Evolutionary conservation across 305 asterid species (phyloP), one percentile per base, ranked within the genome.

Genomic region (Fraxinus albicans): DNA sequence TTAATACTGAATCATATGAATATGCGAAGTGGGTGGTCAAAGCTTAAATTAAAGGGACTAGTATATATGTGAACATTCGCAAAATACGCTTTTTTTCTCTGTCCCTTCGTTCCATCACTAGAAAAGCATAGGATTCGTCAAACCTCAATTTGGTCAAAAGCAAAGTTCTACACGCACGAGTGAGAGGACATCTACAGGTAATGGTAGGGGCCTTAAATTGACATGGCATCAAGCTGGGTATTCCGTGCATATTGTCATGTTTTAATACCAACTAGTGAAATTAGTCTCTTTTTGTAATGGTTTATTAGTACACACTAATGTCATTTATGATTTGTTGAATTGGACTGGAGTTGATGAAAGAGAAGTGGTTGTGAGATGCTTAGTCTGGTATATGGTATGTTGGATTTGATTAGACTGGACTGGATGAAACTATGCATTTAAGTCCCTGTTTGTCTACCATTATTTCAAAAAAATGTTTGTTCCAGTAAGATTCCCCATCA

Each of bases 61-160:
- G 63, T 76, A 65, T 70, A 23, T 79, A 10, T 42, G 84, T 77
- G 86, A 80, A 82, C 77, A 77, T 82, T 77, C 47, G 40, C 63
- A 58, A 38, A 38, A 29, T 31, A 86, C 83, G 84, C 84, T 78
- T 84, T 81, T 15, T 50, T 77, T 76, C 47, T 77, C 73, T 47
- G 73, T 17, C 36, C 38, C 85, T 81, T 79, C 23, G 75, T 84
- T 40, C 82, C 47, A 77, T 36, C 65, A 53, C 73, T 65, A 34
- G 21, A 81, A 80, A 81, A 67, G 88, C 77, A 82, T 87, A 84
- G 77, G 88, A 87, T 87, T 87, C 89, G 83, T 77, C 50, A 80
- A 85, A 85, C 75, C 77, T 79, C 84, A 78, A 74, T 76, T 76
- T 77, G 85, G 92, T 90, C 92, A 90, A 90, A 81, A 83, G 86